Conservation (phyloP, 2,329 filamentous ascomycete species). For the Fusarium chlamydosporum region DNA sequence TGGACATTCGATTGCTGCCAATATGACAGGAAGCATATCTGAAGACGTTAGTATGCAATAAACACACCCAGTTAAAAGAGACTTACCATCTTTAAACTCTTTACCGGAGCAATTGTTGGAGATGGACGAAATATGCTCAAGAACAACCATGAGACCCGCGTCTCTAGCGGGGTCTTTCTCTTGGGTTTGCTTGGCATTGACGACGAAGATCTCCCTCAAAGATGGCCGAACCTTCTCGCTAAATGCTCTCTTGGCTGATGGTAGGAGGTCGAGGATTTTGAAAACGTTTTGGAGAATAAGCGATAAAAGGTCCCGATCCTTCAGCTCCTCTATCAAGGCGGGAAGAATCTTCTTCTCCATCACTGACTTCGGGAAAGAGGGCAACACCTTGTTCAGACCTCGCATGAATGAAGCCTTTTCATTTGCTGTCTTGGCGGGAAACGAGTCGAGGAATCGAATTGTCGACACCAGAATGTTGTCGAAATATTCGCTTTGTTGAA, state of each 20-base stretch:
- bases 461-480: conserved; percentile 97
- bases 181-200: conserved; percentile 67
- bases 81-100: conserved; percentile 91
- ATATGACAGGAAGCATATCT: conserved; percentile 91
- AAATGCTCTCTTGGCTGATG: conserved; percentile 82
- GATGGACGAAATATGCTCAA: conserved; percentile 84
- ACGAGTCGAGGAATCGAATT: conserved; percentile 91
- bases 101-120: conserved; percentile 87
- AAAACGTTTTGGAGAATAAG: conserved; percentile 93
- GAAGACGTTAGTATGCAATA: background rate
- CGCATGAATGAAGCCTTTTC: conserved; percentile 95
- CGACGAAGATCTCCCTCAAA: conserved; percentile 85
- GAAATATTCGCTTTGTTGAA: conserved; percentile 96
- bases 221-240: conserved; percentile 88
- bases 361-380: conserved; percentile 92
- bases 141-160: conserved; percentile 89
- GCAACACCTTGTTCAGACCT: conserved; percentile 86
- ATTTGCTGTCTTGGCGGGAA: conserved; percentile 90
- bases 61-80: conserved; percentile 14
- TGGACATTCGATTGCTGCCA: conserved; percentile 86
- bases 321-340: conserved; percentile 90
- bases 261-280: conserved; percentile 84
- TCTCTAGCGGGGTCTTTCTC: conserved; percentile 89
- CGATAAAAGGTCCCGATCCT: conserved; percentile 88
- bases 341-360: conserved; percentile 95